Conservation (phyloP, 345 rosid species). For the Dipteronia sinensis region DNA sequence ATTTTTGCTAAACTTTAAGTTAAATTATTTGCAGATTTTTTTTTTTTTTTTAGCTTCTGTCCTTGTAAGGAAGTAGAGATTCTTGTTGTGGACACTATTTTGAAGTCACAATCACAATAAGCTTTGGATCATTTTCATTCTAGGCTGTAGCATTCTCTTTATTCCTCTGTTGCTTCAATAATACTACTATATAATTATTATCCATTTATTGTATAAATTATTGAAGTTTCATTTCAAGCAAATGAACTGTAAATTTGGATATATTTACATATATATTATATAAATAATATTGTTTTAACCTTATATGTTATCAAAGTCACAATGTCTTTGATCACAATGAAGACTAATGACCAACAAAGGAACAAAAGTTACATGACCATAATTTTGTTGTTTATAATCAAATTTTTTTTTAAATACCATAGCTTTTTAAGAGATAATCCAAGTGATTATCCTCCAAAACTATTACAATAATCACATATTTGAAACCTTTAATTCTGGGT, state of each 20-base stretch:
- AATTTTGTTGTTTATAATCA: conserved; percentile 27
- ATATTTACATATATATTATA: neutral
- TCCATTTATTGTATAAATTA: neutral
- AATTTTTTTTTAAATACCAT: neutral
- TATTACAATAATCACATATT: conserved; percentile 35
- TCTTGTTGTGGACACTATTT: neutral
- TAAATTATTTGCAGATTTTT: neutral
- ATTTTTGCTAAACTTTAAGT: neutral
- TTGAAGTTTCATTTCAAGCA: neutral
- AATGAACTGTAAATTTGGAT: neutral
- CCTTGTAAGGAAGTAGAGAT: neutral
- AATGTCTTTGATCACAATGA: conserved; percentile 4
- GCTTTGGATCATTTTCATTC: neutral
- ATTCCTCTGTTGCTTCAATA: neutral
- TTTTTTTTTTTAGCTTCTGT: neutral
- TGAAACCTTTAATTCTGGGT: conserved; percentile 27
- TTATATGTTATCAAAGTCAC: neutral
- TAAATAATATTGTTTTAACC: neutral
- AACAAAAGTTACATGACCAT: conserved; percentile 12
- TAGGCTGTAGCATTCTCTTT: conserved; percentile 7
- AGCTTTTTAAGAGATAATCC: conserved; percentile 16
- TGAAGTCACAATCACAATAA: neutral
- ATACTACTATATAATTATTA: neutral
- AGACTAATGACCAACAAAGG: conserved; percentile 9
- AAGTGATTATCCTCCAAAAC: conserved; percentile 22